Base-by-base conservation (phyloP, 108 stramenopile genomes). In the Pseudonitzschia multiseries region DNA sequence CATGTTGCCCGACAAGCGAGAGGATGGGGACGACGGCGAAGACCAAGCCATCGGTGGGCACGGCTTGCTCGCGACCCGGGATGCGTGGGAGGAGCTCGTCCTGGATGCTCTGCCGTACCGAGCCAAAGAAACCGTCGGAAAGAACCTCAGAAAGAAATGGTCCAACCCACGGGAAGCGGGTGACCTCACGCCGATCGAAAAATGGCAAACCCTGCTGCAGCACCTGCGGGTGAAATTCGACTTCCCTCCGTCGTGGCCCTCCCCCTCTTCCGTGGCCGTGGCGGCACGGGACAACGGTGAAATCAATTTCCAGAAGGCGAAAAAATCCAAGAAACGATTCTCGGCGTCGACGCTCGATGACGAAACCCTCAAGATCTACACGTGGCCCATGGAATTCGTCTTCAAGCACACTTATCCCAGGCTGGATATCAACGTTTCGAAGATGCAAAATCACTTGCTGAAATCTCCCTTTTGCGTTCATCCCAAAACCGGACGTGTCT, bases 381-480 rank as follows among this genome's bases (percentile, higher is more conserved):
- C 74, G 71, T 98, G 97, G 97, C 81, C 94, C n/a, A 73, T 84
- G 59, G 93, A 96, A 82, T 83, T 92, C 14, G 97, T 99, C 28
- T 97, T 99, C 81, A 73, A 72, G 56, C 84, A 98, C 68, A 85
- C 89, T 4, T 99, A 99, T 77, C 98, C 99, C 0, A 92, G 99
- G 4, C 82, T 99, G 70, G 99, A 99, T 88, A 97, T 97, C 73
- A 99, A 99, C 83, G 99, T 99, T 18, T 98, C 98, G 68, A 99
- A 97, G 77, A 86, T 88, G 82, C 89, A 90, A 65, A 99, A 99
- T 84, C 99, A 99, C 89, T 95, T 99, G 85, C 89, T 99, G 66
- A 99, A 99, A 70, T 84, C 82, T 75, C 99, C 99, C 22, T 99
- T 99, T 80, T 96, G 96, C 67, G 96, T 98, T 14, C 99, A 99